These are phyloP conservation scores for Eugenia klotzschiana DNA, from an alignment of 441 rosid species.

Conservation along the genomic window DNA sequence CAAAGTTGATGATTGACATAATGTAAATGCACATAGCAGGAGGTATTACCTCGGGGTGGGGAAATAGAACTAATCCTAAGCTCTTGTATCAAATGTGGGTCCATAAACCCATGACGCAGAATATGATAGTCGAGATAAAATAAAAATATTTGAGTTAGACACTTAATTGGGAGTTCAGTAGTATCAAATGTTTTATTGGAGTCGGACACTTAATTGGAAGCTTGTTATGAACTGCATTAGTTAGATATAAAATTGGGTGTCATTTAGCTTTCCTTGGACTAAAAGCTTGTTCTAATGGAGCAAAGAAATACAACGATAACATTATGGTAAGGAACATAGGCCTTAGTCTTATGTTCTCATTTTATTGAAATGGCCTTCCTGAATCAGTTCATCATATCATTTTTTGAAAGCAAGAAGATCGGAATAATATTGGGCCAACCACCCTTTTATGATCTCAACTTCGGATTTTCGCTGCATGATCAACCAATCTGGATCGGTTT, in stretches of 20 bases:
- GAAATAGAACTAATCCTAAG: background rate
- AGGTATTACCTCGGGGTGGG: background rate
- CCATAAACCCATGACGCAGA: too few relatives aligned
- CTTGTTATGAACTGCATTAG: too few relatives aligned
- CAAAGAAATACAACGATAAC: background rate
- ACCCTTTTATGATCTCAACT: conserved; percentile 17
- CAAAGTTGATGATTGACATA: background rate
- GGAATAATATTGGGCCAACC: background rate
- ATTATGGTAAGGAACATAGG: background rate
- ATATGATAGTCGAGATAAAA: too few relatives aligned
- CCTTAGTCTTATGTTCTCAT: background rate
- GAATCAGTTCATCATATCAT: background rate
- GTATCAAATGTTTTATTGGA: too few relatives aligned
- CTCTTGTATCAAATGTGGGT: too few relatives aligned
- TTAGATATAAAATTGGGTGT: too few relatives aligned
- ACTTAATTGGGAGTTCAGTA: too few relatives aligned
- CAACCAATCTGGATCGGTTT: background rate
- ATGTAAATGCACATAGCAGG: background rate
- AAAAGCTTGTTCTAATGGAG: background rate
- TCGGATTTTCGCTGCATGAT: background rate
- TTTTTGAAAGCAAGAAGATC: background rate
- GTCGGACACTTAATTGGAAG: too few relatives aligned
- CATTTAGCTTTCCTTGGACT: too few relatives aligned
- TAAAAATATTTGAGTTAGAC: too few relatives aligned
- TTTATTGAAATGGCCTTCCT: background rate